Base-by-base conservation (phyloP, 2,329 filamentous ascomycete species). In the Mycosphaerelloides madeirae region DNA sequence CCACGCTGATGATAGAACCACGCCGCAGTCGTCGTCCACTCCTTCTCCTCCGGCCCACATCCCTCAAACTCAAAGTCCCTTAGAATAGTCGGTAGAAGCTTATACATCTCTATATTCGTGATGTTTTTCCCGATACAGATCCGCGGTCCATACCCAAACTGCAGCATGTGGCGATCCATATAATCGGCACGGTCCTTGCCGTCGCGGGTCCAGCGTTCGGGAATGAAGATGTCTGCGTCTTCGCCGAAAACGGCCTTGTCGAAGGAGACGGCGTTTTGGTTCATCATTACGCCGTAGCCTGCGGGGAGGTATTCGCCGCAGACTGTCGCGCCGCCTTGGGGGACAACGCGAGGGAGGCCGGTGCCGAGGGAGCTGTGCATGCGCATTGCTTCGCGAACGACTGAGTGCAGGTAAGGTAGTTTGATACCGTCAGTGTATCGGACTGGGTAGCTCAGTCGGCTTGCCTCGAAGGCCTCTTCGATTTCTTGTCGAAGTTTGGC, bases 101-200 rank as follows among this genome's bases (percentile, higher is more conserved):
- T 61, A 11, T 31, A 37, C 35, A 63, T 58, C 48, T 61, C 58
- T 13, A 58, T 37, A 28, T 51, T 33, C 3, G 44, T 44, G 25
- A 63, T 57, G 14, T 61, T 53, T 35, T 46, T 46, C 2, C 65
- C 65, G 9, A 62, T 60, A 43, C 64, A 67, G 2, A 53, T 58
- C n/a, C 63, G 47, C 2, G 57, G 55, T 2, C 65, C 65, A 3
- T 50, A 55, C 6, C 65, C 65, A 38, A 68, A 67, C 5, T 33
- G 15, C 12, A 53, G 38, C 14, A 44, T 39, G 16, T 36, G 37
- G 12, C 41, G 18, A 20, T 53, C 47, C 50, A 53, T 53, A 7
- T 19, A 14, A 7, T n/a, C 22, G 22, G 37, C 22, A 3, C 22
- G 12, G 2, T 43, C 43, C 15, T 25, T 34, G 25, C 31, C 15